Base-by-base conservation (phyloP, 2,329 filamentous ascomycete species). In the Pseudogymnoascus sp. region DNA sequence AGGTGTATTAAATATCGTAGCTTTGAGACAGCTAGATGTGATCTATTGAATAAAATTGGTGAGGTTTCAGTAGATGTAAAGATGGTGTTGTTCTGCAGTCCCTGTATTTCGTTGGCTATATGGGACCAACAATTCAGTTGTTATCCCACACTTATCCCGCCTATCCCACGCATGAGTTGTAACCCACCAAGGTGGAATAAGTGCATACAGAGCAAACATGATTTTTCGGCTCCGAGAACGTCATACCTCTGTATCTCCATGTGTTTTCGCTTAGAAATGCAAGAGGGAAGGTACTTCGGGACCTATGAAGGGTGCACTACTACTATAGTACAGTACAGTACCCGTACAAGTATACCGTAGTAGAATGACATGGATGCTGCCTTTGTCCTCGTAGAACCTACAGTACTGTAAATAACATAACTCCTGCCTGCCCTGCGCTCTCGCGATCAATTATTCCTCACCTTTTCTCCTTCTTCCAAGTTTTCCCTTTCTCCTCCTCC, bases 211-310 rank as follows among this genome's bases (percentile, higher is more conserved):
- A 59, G 59, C 59, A 62, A 39, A 40, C 59, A 18, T 31, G 52
- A 58, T 5, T 29, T 60, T 60, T 65, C 35, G 65, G 61, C 64
- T 55, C 48, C 61, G 63, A 39, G 61, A 42, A 63, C 58, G 29
- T 52, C 45, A 52, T 52, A 31, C 9, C 10, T 12, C 18, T 18
- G 18, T 18, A 18, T 18, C 18, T 18, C 18, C 18, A 36, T n/a
- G 35, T 31, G 25, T 18, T 29, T 52, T 52, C 42, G 42, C 42
- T 52, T 52, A 52, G 25, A 52, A 52, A 52, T 52, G 21, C 25
- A 25, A 29, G 25, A 25, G 18, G 18, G 18, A 18, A 18, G 18
- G 18, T 18, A 18, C 18, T 18, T 18, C 18, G 18, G 18, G 18
- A 18, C 18, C 18, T 18, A 18, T 45, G 21, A 45, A 45, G 21